Evolutionary conservation across 1,139 yeast species (phyloP).

Genomic region (Candida glucosophila): DNA sequence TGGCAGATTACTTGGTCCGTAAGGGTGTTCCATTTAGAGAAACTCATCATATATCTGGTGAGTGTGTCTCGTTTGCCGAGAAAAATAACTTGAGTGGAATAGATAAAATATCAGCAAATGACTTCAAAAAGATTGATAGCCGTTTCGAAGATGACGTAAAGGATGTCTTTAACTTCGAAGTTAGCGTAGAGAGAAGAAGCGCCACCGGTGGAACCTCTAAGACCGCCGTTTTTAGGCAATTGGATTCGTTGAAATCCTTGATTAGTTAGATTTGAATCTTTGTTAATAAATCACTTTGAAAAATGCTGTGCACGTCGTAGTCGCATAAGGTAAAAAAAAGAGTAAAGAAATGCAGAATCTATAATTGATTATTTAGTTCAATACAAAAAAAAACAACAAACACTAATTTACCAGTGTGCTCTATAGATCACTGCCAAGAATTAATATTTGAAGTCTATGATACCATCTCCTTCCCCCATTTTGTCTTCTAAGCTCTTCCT

Average conservation of each 20-base stretch:
- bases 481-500: conserved; percentile 10
- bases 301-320: neutral
- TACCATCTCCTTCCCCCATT: conserved; percentile 7
- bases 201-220: conserved; percentile 98
- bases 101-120: conserved; percentile 68
- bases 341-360: neutral
- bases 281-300: no score
- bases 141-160: conserved; percentile 78
- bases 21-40: conserved; percentile 99
- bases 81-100: conserved; percentile 67
- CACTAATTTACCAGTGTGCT: no score
- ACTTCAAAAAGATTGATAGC: conserved; percentile 67
- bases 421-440: conserved; percentile 17
- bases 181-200: conserved; percentile 90
- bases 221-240: conserved; percentile 74
- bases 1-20: conserved; percentile 94
- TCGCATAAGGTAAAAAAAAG: neutral
- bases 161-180: conserved; percentile 82
- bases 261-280: no score
- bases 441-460: conserved; percentile 8
- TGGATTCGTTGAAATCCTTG: no score
- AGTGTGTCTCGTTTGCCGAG: conserved; percentile 90
- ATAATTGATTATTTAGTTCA: no score
- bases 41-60: conserved; percentile 97
- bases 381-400: no score